These are phyloP conservation scores for Trypanosomatidae sp. DNA, from an alignment of 208 protist species.

Conservation along the genomic window DNA sequence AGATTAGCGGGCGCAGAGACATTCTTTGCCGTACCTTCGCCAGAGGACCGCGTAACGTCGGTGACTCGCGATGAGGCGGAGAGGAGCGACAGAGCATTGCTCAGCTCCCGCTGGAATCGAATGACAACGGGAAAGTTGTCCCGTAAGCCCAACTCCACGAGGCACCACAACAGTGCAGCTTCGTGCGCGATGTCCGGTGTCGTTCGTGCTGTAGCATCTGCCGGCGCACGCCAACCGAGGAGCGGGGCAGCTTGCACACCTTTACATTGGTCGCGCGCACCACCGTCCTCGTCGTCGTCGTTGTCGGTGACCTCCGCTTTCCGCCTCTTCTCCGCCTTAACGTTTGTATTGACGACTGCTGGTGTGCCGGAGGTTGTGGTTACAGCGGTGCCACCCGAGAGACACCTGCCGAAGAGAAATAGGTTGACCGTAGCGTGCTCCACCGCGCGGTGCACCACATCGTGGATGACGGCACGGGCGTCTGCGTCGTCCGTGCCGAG, in stretches of 20 bases:
- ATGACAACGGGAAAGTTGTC: slow-evolving; percentile 20
- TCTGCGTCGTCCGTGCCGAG: not conserved
- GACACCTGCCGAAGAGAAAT: slow-evolving; percentile 9
- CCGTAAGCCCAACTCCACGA: slow-evolving; percentile 20
- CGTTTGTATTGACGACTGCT: not conserved
- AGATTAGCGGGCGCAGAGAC: not conserved
- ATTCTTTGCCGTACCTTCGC: not conserved
- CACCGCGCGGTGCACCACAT: slow-evolving; percentile 13
- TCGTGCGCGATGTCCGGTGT: slow-evolving; percentile 5
- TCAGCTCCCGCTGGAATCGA: slow-evolving; percentile 8
- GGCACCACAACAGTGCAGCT: slow-evolving; percentile 13
- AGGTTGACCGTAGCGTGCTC: slow-evolving; percentile 16
- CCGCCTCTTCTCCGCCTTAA: not conserved
- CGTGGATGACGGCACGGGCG: not conserved
- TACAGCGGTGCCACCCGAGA: not conserved
- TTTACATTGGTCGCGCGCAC: not conserved
- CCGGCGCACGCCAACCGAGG: not conserved
- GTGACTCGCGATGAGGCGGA: not conserved
- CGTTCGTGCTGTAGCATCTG: not conserved
- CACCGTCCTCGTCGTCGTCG: not conserved
- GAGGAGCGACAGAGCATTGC: not conserved
- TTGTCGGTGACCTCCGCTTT: not conserved
- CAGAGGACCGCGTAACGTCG: not conserved
- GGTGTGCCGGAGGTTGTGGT: not conserved
- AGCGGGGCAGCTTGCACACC: not conserved